Evolutionary conservation across 2,329 filamentous ascomycete species (phyloP).

Genomic region (Sporothrix humicola): DNA sequence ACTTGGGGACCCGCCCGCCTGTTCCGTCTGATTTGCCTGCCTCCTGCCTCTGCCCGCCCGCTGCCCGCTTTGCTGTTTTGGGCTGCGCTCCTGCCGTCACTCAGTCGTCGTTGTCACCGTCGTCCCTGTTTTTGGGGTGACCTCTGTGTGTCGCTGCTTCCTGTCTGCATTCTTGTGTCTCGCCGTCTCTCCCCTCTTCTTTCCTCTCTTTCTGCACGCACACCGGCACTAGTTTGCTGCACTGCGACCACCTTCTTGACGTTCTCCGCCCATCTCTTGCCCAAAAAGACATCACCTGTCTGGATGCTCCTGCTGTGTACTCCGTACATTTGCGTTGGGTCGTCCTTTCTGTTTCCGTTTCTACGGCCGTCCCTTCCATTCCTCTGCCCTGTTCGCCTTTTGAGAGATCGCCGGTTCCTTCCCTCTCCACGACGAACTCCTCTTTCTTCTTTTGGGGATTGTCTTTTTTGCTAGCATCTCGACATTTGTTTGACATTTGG

Average conservation of each 20-base stretch:
- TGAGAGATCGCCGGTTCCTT: not conserved
- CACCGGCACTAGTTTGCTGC: slow-evolving; percentile 28
- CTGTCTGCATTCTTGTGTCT: not conserved
- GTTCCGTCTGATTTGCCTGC: slow-evolving; percentile 30
- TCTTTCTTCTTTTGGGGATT: not conserved
- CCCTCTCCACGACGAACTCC: not conserved
- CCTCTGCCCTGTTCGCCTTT: not conserved
- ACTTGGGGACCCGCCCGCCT: slow-evolving; percentile 16
- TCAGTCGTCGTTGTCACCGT: slow-evolving; percentile 12
- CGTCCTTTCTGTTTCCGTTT: slow-evolving; percentile 19
- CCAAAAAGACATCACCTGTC: not conserved
- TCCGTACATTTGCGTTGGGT: not conserved
- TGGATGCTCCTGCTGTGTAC: not conserved
- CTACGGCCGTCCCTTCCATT: slow-evolving; percentile 18
- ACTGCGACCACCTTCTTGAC: slow-evolving; percentile 22
- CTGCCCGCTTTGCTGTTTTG: slow-evolving; percentile 5
- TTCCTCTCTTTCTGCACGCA: slow-evolving; percentile 7
- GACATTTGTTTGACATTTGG: not conserved
- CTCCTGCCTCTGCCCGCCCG: not conserved
- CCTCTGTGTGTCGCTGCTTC: not conserved
- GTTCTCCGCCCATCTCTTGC: not conserved
- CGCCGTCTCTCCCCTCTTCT: not conserved
- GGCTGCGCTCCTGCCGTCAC: slow-evolving; percentile 22
- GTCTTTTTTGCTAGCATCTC: not conserved
- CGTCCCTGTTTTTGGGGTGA: slow-evolving; percentile 6